phyloP scores from a whole-genome alignment of 179 eudicot species.

The Camellia oleifera region DNA sequence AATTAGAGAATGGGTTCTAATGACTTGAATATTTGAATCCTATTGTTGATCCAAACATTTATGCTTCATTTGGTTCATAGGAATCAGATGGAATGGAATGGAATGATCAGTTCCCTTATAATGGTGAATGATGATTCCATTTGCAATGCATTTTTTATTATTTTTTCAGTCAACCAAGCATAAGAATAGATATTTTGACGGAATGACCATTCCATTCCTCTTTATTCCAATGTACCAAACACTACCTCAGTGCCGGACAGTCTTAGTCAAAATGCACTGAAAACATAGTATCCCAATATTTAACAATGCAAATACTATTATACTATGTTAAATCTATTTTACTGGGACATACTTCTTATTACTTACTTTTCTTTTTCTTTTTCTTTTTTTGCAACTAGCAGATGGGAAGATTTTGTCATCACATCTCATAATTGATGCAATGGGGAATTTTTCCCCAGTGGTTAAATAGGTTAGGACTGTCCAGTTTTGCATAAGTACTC shows the following conservation, averaged over 20 bases:
- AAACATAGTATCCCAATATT: not conserved
- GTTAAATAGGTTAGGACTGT: conserved; percentile 73
- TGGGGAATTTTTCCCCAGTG: conserved; percentile 97
- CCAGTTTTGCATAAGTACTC: not conserved
- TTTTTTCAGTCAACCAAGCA: no score
- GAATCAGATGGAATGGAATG: no score
- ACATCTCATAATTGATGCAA: conserved; percentile 79
- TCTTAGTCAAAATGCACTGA: not conserved
- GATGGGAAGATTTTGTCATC: conserved; percentile 67
- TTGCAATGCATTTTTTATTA: no score
- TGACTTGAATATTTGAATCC: not conserved
- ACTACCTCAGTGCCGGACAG: not conserved
- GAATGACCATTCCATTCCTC: no score
- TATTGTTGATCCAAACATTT: not conserved
- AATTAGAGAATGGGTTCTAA: not conserved
- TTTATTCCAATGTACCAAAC: no score
- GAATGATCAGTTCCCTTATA: no score
- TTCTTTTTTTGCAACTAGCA: conserved; percentile 51
- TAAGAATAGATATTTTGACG: no score
- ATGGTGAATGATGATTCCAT: no score
- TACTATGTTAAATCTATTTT: not conserved
- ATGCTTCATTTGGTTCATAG: no score
- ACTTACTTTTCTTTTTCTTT: not conserved
- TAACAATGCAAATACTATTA: not conserved
- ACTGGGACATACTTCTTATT: not conserved